Evolutionary conservation across 2,329 filamentous ascomycete genomes (phyloP).

Genomic region (Ceratocystiopsis brevicomis): DNA sequence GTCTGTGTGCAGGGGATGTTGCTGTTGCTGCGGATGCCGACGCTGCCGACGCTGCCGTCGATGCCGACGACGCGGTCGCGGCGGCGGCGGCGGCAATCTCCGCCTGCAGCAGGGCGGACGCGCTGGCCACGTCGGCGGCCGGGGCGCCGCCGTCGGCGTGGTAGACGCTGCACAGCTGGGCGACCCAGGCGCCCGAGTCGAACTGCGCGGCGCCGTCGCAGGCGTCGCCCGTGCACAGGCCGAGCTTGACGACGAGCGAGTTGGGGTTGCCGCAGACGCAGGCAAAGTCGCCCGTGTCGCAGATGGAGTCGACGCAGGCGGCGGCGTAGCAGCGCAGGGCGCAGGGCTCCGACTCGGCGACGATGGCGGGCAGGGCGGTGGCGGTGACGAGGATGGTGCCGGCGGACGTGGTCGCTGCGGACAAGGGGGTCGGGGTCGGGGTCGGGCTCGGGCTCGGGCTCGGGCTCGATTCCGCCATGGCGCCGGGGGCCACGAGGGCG

Average conservation of each 20-base stretch:
- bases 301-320: constrained; percentile 7
- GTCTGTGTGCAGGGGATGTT: not conserved
- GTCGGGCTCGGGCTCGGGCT: not conserved
- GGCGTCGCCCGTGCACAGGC: constrained; percentile 8
- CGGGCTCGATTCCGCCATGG: too few relatives aligned
- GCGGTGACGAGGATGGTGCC: constrained; percentile 5
- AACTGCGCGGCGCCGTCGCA: constrained; percentile 7
- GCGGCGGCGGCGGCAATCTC: constrained; percentile 6
- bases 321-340: constrained; percentile 8
- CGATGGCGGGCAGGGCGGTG: constrained; percentile 6
- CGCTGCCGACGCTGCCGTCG: not conserved
- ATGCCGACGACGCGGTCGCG: not conserved
- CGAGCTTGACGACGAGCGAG: constrained; percentile 10
- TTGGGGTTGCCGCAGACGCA: constrained; percentile 11
- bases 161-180: constrained; percentile 7
- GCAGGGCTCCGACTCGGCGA: constrained; percentile 7
- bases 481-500: not conserved
- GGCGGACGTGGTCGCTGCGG: not conserved
- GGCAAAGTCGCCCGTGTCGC: constrained; percentile 6
- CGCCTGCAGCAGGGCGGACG: constrained; percentile 3
- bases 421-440: not conserved
- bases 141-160: not conserved
- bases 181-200: constrained; percentile 9
- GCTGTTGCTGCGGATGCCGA: not conserved
- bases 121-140: constrained; percentile 3